Percentiles rank a stretch among this genome's conserved stretches.
phyloP scores from a whole-genome alignment of 306 rosid genomes.

The Acacia acuminata region DNA sequence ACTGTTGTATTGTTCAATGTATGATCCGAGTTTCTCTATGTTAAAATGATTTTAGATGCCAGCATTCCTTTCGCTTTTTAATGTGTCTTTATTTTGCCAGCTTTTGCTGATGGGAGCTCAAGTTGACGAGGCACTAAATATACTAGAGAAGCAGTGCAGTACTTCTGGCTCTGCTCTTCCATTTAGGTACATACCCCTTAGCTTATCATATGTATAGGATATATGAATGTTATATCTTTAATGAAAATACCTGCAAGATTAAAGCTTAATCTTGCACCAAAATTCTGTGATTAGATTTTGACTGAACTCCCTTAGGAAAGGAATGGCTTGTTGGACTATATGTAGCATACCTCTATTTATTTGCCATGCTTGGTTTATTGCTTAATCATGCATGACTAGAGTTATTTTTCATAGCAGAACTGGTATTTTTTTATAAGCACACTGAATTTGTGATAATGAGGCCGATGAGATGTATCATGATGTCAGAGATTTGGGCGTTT shows the following conservation, averaged over 20 bases:
- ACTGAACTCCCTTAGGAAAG: neutral
- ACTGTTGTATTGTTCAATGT: neutral
- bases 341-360: neutral
- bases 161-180: slow-evolving; percentile 50
- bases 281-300: neutral
- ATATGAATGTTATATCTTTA: neutral
- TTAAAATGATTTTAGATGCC: slow-evolving; percentile 12
- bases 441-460: neutral
- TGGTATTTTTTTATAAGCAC: neutral
- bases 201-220: slow-evolving; percentile 2
- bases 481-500: neutral
- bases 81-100: slow-evolving; percentile 39
- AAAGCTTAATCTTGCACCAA: neutral
- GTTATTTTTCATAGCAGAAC: too few relatives aligned
- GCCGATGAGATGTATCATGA: neutral
- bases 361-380: neutral
- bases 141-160: slow-evolving; percentile 53
- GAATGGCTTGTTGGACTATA: neutral
- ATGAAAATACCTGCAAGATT: neutral
- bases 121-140: slow-evolving; percentile 58
- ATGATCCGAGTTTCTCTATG: neutral
- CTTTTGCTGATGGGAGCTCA: slow-evolving; percentile 74
- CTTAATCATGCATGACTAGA: neutral
- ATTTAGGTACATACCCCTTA: slow-evolving; percentile 51
- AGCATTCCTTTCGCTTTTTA: slow-evolving; percentile 18